Evolutionary conservation across 2,329 filamentous ascomycete species (phyloP).

Genomic region (Sporothrix pseudoabietina): DNA sequence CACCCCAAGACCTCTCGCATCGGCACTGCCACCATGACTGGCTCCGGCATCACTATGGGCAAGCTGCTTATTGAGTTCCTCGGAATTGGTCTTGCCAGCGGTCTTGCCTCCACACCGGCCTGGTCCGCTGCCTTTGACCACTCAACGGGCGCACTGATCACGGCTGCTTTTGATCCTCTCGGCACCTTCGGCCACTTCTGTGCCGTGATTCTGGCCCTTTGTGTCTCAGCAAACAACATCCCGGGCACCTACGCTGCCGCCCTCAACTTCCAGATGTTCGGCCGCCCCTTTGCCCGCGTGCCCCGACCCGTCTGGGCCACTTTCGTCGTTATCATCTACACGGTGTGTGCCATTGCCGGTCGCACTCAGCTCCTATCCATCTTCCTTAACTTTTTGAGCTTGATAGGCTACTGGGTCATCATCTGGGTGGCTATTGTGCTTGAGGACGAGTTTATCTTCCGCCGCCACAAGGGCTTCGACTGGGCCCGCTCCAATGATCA

Average conservation of each 20-base stretch:
- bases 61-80: slow-evolving; percentile 64
- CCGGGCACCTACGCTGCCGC: slow-evolving; percentile 65
- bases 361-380: slow-evolving; percentile 62
- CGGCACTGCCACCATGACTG: slow-evolving; percentile 57
- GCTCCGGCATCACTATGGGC: slow-evolving; percentile 58
- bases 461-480: slow-evolving; percentile 54
- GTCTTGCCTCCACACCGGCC: slow-evolving; percentile 52
- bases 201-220: slow-evolving; percentile 64
- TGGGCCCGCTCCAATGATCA: slow-evolving; percentile 64
- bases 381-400: slow-evolving; percentile 68
- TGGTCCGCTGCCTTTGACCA: slow-evolving; percentile 60
- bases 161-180: slow-evolving; percentile 61
- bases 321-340: slow-evolving; percentile 62
- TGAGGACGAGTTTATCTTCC: slow-evolving; percentile 65
- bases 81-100: slow-evolving; percentile 64
- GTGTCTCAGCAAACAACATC: slow-evolving; percentile 66
- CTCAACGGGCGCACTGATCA: slow-evolving; percentile 66
- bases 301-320: slow-evolving; percentile 68
- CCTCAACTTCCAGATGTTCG: slow-evolving; percentile 69
- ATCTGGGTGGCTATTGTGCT: slow-evolving; percentile 66
- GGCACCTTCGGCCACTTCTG: slow-evolving; percentile 68
- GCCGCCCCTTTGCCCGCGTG: slow-evolving; percentile 57
- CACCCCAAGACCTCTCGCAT: slow-evolving; percentile 38
- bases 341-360: slow-evolving; percentile 65
- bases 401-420: slow-evolving; percentile 72